phyloP scores from a whole-genome alignment of 148 eudicot species.

The Persicaria maculosa region DNA sequence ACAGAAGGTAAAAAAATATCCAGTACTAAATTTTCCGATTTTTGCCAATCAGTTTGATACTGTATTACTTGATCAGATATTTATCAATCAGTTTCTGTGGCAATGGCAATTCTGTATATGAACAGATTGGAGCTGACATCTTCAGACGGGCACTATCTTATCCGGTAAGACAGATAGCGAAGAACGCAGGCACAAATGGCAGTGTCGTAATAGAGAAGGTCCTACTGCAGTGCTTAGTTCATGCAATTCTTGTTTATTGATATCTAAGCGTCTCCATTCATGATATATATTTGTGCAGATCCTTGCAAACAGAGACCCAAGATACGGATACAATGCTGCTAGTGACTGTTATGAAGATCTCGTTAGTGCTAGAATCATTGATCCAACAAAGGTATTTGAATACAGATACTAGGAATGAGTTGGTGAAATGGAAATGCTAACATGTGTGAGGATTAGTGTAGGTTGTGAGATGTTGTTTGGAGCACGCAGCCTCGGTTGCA shows the following conservation, averaged over 20 bases:
- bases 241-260: background rate
- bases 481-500: constrained; percentile 86
- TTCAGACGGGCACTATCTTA: constrained; percentile 69
- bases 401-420: background rate
- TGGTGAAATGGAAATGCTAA: background rate
- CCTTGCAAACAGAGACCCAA: constrained; percentile 36
- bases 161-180: constrained; percentile 77
- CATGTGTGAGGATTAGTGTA: constrained; percentile 19
- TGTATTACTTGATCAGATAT: background rate
- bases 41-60: background rate
- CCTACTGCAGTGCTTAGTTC: background rate
- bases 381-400: constrained; percentile 72
- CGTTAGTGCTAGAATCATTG: constrained; percentile 70
- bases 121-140: constrained; percentile 91
- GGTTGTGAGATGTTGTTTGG: constrained; percentile 91
- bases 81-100: background rate
- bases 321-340: constrained; percentile 87
- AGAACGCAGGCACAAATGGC: constrained; percentile 80
- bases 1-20: constrained; percentile 44
- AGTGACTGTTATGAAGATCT: constrained; percentile 63
- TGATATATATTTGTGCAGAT: constrained; percentile 33
- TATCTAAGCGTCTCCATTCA: background rate
- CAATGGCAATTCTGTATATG: background rate
- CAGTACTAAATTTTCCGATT: background rate
- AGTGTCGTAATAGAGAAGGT: constrained; percentile 74